Percentiles rank a stretch among this genome's conserved stretches.
These are phyloP conservation scores for Mycena citricolor DNA, from an alignment of 1,284 basidiomycete species.

Conservation along the genomic window DNA sequence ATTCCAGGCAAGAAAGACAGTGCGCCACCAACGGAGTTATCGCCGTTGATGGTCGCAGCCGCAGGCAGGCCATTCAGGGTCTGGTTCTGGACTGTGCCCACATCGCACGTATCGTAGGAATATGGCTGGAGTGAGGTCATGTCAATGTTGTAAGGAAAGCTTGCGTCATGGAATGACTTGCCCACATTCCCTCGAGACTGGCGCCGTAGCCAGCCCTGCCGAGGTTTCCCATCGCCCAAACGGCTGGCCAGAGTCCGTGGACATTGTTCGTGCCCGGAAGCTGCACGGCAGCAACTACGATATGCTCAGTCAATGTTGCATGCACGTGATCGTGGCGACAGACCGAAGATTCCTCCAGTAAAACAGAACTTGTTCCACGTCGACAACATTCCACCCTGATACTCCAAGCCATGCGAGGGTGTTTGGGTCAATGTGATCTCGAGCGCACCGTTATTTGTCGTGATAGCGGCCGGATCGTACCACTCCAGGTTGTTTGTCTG, in stretches of 20 bases:
- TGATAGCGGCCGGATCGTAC: slow-evolving; percentile 80
- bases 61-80: slow-evolving; percentile 42
- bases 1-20: slow-evolving; percentile 72
- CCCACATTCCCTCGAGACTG: slow-evolving; percentile 44
- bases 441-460: slow-evolving; percentile 76
- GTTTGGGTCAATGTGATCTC: slow-evolving; percentile 74
- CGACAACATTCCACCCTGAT: slow-evolving; percentile 58
- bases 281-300: slow-evolving; percentile 50
- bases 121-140: slow-evolving; percentile 64
- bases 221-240: slow-evolving; percentile 71
- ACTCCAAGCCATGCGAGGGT: slow-evolving; percentile 71
- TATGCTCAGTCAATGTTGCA: not conserved
- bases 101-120: slow-evolving; percentile 73
- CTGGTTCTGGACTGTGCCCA: slow-evolving; percentile 66
- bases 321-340: too few relatives aligned
- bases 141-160: not conserved
- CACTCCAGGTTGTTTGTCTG: slow-evolving; percentile 29
- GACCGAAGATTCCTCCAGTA: slow-evolving; percentile 60
- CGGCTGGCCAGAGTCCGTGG: slow-evolving; percentile 65
- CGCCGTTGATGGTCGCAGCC: slow-evolving; percentile 46
- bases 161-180: slow-evolving; percentile 29
- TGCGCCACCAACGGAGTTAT: slow-evolving; percentile 35
- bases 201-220: slow-evolving; percentile 52
- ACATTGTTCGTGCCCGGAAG: slow-evolving; percentile 61
- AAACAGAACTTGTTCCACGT: slow-evolving; percentile 65